Evolutionary conservation across 352 stramenopile species (phyloP).

Genomic region (Peronospora belbahrii): DNA sequence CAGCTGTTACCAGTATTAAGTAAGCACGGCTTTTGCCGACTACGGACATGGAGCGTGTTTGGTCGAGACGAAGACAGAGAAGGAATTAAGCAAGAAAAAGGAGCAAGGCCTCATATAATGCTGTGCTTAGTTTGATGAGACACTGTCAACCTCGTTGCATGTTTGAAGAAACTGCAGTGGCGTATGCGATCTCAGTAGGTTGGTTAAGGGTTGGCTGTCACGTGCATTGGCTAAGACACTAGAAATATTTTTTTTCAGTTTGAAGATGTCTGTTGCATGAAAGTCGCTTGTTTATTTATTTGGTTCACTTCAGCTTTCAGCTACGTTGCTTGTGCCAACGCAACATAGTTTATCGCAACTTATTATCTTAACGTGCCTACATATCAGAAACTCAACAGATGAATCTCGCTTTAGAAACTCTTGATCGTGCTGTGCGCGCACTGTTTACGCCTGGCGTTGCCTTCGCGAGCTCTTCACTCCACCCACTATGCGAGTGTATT

Average conservation of each 20-base stretch:
- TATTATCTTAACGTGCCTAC: neutral
- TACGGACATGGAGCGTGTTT: no score
- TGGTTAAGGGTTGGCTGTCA: no score
- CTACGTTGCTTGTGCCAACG: no score
- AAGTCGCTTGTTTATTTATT: no score
- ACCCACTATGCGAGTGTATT: conserved; percentile 39
- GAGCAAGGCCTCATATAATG: conserved; percentile 11
- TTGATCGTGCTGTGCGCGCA: conserved; percentile 33
- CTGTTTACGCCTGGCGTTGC: conserved; percentile 27
- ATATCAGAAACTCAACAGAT: conserved; percentile 8
- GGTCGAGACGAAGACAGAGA: conserved; percentile 20
- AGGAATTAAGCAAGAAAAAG: neutral
- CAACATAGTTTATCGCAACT: neutral
- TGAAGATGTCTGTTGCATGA: neutral
- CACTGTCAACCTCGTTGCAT: conserved; percentile 9
- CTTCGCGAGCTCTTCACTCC: neutral
- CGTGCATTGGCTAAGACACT: conserved; percentile 27
- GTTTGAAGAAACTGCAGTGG: conserved; percentile 10
- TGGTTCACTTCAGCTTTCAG: no score
- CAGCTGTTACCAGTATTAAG: conserved; percentile 46
- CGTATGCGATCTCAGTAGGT: conserved; percentile 4
- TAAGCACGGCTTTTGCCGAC: conserved; percentile 11
- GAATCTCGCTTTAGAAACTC: conserved; percentile 25
- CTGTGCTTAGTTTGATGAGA: conserved; percentile 17
- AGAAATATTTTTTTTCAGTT: conserved; percentile 32